Evolutionary conservation across 1,284 basidiomycete genomes (phyloP).

Genomic region (Veloboletus limbatus): DNA sequence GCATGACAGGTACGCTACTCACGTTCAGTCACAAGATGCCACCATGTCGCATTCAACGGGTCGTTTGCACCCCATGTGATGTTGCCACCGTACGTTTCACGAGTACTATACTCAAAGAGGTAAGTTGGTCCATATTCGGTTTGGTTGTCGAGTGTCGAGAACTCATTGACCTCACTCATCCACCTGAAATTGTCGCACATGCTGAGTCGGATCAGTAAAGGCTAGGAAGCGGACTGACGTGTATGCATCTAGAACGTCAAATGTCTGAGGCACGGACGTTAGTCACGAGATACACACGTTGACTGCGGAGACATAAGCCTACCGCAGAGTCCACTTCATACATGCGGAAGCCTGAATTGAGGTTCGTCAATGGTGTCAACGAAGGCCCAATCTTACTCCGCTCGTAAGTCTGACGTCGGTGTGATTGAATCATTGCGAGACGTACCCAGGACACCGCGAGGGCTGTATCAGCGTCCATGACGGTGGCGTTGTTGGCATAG

Average conservation of each 20-base stretch:
- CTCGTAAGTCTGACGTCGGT: neutral
- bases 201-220: neutral
- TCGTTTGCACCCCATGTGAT: conserved; percentile 41
- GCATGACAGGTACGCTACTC: neutral
- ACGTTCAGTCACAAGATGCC: conserved; percentile 43
- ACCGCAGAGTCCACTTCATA: conserved; percentile 74
- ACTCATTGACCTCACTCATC: conserved; percentile 34
- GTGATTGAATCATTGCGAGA: neutral
- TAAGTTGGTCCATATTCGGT: conserved; percentile 38
- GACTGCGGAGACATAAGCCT: conserved; percentile 19
- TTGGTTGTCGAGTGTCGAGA: conserved; percentile 30
- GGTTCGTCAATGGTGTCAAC: conserved; percentile 64
- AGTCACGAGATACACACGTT: conserved; percentile 1
- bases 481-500: conserved; percentile 40
- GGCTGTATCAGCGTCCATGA: conserved; percentile 52
- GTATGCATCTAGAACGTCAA: conserved; percentile 37
- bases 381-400: conserved; percentile 55
- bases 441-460: conserved; percentile 50
- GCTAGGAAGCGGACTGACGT: conserved; percentile 24
- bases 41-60: conserved; percentile 48
- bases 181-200: conserved; percentile 22
- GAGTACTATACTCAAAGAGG: conserved; percentile 40
- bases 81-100: conserved; percentile 39
- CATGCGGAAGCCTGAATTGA: conserved; percentile 75
- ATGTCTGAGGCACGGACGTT: conserved; percentile 24